Percentiles rank a stretch among this genome's conserved stretches.
These are phyloP conservation scores for Umbilicus rupestris DNA, from an alignment of 164 flowering plant genomes.

Conservation along the genomic window DNA sequence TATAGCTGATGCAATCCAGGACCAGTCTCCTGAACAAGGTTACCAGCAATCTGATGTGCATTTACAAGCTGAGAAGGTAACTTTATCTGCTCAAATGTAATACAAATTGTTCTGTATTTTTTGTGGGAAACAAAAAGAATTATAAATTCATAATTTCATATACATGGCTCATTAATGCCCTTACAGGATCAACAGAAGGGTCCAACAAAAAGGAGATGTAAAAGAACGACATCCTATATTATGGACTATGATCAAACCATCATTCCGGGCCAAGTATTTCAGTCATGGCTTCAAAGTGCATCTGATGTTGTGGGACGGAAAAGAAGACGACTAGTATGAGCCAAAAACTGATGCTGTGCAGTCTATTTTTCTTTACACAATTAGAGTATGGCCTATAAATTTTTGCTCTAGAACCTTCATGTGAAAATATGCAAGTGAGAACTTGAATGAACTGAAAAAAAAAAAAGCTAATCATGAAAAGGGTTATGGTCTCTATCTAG, in stretches of 20 bases:
- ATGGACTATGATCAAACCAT: conserved; percentile 72
- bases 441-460: neutral
- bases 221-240: conserved; percentile 17
- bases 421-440: neutral
- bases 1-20: conserved; percentile 33
- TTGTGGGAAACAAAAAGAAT: neutral
- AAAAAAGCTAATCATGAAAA: neutral
- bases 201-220: conserved; percentile 33
- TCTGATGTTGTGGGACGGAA: conserved; percentile 47
- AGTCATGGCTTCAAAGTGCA: conserved; percentile 68
- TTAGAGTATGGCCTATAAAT: neutral
- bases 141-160: neutral
- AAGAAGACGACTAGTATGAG: conserved; percentile 55
- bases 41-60: conserved; percentile 27
- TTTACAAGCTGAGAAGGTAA: conserved; percentile 30
- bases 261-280: conserved; percentile 56
- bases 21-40: conserved; percentile 27
- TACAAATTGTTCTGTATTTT: neutral
- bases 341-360: neutral
- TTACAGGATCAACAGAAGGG: conserved; percentile 27
- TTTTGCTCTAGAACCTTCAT: neutral
- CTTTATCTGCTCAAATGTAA: neutral
- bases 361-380: neutral
- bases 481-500: neutral
- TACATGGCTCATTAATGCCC: conserved; percentile 15